Evolutionary conservation across 2,329 filamentous ascomycete genomes (phyloP), one percentile per base, ranked within the genome.

Genomic region (Claviceps purpurea): DNA sequence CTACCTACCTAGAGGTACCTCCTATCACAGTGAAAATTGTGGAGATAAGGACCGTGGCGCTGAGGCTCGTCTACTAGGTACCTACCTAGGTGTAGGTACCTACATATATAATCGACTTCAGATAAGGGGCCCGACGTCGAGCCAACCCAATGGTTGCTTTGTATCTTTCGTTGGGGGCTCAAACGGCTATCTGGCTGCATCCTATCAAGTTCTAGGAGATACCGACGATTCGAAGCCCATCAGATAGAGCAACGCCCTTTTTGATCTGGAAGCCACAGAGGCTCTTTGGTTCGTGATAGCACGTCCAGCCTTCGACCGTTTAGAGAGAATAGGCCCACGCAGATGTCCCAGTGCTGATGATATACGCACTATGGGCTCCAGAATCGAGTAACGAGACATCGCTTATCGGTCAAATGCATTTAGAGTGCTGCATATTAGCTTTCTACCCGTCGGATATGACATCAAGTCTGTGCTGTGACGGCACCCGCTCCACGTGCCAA

Each of bases 71-170:
- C 43, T 43, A 18, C 37, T n/a, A n/a, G n/a, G 34, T 38, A 39
- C 8, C 1, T 22, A 22, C 4, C 22, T 22, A 22, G n/a, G n/a
- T n/a, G n/a, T n/a, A n/a, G n/a, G 18, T 18, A 18, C 18, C 18
- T 18, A 30, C 3, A 4, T 11, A 11, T 11, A 11, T 26, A 8
- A 34, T 34, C 5, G 41, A 38, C 24, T 47, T 39, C 14, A 48
- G 52, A 53, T 53, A 50, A 53, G 49, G 40, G 10, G 30, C 10
- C 30, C 10, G 30, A 11, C 30, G 4, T 13, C 49, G 39, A 44
- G 44, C 51, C 47, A 53, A 50, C 47, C 42, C 22, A 37, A 50
- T 42, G 10, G 18, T 24, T 20, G 50, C 22, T 45, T 49, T n/a
- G 13, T n/a, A 49, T n/a, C 10, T 22, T 40, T 20, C 47, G 46